phyloP scores from a whole-genome alignment of 2,329 filamentous ascomycete species.

The Colletotrichum chlorophyti region DNA sequence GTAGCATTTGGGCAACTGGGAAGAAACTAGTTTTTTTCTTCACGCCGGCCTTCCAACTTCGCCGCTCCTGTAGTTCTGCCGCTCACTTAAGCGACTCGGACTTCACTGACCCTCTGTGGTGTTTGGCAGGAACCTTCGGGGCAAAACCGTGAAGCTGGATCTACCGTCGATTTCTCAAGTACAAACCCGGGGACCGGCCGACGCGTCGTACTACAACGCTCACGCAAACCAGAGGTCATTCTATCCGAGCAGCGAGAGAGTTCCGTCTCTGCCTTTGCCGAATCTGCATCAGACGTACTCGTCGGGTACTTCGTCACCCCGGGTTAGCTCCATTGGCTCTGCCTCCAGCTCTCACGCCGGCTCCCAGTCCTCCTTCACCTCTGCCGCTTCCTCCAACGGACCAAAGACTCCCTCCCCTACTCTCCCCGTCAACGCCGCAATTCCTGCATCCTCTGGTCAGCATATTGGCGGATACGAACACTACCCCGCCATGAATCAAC shows the following conservation, averaged over 20 bases:
- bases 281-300: slow-evolving; percentile 74
- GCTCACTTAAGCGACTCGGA: slow-evolving; percentile 9
- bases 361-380: slow-evolving; percentile 62
- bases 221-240: slow-evolving; percentile 69
- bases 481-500: slow-evolving; percentile 78
- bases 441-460: slow-evolving; percentile 49
- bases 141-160: slow-evolving; percentile 89
- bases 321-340: slow-evolving; percentile 76
- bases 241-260: slow-evolving; percentile 72
- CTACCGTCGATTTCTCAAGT: slow-evolving; percentile 85
- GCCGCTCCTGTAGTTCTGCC: neutral
- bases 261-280: slow-evolving; percentile 74
- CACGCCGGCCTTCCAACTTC: neutral
- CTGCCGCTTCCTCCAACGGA: slow-evolving; percentile 63
- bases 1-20: neutral
- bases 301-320: slow-evolving; percentile 76
- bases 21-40: neutral
- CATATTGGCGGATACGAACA: slow-evolving; percentile 48
- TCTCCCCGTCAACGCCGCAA: slow-evolving; percentile 57
- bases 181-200: slow-evolving; percentile 78
- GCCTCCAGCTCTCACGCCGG: slow-evolving; percentile 57
- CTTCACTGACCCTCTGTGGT: slow-evolving; percentile 9
- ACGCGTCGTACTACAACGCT: slow-evolving; percentile 74
- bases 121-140: slow-evolving; percentile 34
- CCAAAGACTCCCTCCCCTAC: slow-evolving; percentile 82